phyloP scores from a whole-genome alignment of 208 protist genomes.

The Naegleria gruberi region DNA sequence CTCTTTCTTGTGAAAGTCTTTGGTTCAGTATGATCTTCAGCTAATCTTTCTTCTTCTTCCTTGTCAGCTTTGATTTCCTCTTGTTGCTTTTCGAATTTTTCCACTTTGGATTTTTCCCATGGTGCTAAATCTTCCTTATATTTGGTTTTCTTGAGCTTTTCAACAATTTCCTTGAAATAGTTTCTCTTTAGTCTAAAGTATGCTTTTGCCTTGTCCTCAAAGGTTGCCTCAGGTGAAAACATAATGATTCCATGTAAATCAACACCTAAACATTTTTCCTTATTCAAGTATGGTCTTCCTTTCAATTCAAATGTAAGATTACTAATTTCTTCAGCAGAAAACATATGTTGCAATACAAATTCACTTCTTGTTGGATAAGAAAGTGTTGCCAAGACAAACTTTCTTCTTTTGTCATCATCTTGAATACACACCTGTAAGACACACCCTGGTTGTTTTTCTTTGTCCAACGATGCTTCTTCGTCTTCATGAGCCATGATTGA shows the following conservation, averaged over 20 bases:
- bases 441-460: background rate
- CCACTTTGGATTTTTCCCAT: background rate
- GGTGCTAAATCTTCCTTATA: background rate
- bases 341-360: background rate
- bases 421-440: background rate
- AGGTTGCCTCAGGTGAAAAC: background rate
- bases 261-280: background rate
- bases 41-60: background rate
- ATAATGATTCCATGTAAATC: background rate
- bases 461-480: background rate
- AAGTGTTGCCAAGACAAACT: background rate
- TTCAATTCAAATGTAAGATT: conserved; percentile 15
- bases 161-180: background rate
- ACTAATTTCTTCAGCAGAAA: background rate
- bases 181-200: background rate
- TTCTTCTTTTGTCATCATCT: conserved; percentile 21
- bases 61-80: background rate
- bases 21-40: conserved; percentile 14
- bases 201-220: background rate
- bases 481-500: background rate
- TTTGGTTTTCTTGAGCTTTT: background rate
- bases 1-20: background rate
- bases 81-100: background rate
- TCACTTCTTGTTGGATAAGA: background rate
- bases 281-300: conserved; percentile 5